Percentiles rank a stretch among this genome's conserved stretches.
Evolutionary conservation across 768 basidiomycete genomes (phyloP).

Genomic region (Pulveroboletus sp.): DNA sequence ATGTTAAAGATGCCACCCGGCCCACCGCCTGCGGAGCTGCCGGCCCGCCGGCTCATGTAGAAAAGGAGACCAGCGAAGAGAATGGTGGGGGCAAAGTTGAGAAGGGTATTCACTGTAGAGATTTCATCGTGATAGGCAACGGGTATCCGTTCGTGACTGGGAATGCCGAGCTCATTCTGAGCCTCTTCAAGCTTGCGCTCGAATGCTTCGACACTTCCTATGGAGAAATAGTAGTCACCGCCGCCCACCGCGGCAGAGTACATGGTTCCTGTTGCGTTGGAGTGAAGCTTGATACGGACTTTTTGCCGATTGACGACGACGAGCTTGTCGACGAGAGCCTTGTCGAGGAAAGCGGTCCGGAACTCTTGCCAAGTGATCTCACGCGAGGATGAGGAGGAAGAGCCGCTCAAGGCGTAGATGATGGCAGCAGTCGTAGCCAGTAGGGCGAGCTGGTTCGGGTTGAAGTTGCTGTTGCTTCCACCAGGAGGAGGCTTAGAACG

Average conservation of each 20-base stretch:
- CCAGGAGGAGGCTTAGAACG: constrained; percentile 48
- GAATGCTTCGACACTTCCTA: constrained; percentile 95
- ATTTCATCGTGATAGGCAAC: constrained; percentile 97
- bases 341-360: constrained; percentile 93
- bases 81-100: constrained; percentile 94
- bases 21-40: constrained; percentile 55
- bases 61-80: constrained; percentile 87
- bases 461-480: constrained; percentile 49
- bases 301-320: constrained; percentile 86
- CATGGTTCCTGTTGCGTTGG: constrained; percentile 80
- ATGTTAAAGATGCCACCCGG: constrained; percentile 95
- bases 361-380: constrained; percentile 99
- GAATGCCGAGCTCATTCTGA: constrained; percentile 89
- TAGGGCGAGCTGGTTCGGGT: constrained; percentile 54
- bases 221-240: constrained; percentile 89
- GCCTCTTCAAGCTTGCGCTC: constrained; percentile 94
- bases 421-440: constrained; percentile 60
- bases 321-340: constrained; percentile 92
- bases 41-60: constrained; percentile 78
- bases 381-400: constrained; percentile 51
- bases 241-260: constrained; percentile 58
- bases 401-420: constrained; percentile 56
- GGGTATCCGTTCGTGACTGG: constrained; percentile 89
- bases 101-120: constrained; percentile 72
- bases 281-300: constrained; percentile 91